Conservation (phyloP, 306 rosid species). For the Lathyrus tuberosus region DNA sequence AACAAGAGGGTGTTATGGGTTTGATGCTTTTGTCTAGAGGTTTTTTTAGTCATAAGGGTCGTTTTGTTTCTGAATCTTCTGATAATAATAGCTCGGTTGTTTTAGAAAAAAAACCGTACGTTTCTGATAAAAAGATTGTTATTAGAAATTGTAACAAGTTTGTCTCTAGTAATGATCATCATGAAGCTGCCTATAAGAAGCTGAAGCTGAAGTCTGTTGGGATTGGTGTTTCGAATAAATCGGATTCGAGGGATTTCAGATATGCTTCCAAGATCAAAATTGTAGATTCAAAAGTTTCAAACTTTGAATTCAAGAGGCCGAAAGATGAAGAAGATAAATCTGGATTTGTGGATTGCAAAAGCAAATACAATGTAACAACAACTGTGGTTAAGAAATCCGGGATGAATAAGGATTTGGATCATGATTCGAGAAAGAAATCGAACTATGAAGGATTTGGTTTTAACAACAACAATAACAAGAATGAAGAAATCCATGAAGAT, state of each 20-base stretch:
- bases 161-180: neutral
- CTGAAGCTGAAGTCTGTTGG: constrained; percentile 50
- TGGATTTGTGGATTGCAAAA: constrained; percentile 35
- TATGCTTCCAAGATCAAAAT: constrained; percentile 52
- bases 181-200: constrained; percentile 37
- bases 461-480: constrained; percentile 14
- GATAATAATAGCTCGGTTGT: constrained; percentile 65
- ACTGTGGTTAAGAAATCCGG: constrained; percentile 46
- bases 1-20: constrained; percentile 71
- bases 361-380: constrained; percentile 42
- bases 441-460: constrained; percentile 44
- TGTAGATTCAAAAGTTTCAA: constrained; percentile 55
- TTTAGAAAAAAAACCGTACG: constrained; percentile 56
- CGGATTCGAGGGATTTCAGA: constrained; percentile 56
- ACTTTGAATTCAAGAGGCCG: constrained; percentile 46
- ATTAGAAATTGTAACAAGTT: constrained; percentile 35
- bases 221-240: constrained; percentile 50
- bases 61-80: constrained; percentile 59
- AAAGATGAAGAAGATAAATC: constrained; percentile 45
- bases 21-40: constrained; percentile 78
- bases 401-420: constrained; percentile 38
- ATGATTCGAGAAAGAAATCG: constrained; percentile 36
- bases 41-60: constrained; percentile 44
- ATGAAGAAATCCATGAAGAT: constrained; percentile 37
- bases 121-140: constrained; percentile 23